These are phyloP conservation scores for Piper betle DNA, from an alignment of 164 flowering plant species.

Conservation along the genomic window DNA sequence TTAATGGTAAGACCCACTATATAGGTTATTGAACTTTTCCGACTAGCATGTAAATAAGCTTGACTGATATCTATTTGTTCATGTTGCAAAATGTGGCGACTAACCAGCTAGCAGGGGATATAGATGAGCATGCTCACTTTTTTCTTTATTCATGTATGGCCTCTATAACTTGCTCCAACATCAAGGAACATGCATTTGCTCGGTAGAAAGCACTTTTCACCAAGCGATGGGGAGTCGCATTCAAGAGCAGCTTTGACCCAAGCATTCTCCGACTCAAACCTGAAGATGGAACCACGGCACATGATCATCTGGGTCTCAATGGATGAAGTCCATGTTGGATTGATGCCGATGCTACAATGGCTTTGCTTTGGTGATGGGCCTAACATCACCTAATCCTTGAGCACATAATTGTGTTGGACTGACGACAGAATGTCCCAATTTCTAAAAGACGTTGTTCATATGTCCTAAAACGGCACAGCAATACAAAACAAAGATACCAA, in stretches of 20 bases:
- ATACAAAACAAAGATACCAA: not conserved
- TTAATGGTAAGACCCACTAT: no score
- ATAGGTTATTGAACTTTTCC: no score
- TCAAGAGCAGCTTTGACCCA: not conserved
- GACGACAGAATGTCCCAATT: not conserved
- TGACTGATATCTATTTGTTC: no score
- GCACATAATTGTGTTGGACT: not conserved
- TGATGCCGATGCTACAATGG: not conserved
- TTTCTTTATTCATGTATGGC: no score
- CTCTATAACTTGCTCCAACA: no score
- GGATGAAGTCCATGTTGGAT: not conserved
- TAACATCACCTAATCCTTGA: not conserved
- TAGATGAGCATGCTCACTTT: no score
- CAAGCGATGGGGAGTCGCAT: not conserved
- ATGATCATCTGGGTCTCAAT: not conserved
- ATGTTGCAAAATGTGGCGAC: no score
- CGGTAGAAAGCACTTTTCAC: not conserved
- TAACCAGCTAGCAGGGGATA: no score
- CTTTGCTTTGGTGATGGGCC: not conserved
- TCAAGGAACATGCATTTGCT: not conserved
- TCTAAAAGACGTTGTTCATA: not conserved
- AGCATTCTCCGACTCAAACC: not conserved
- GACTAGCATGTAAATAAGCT: no score
- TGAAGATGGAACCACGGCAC: not conserved
- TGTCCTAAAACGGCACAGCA: not conserved